Percentiles rank a stretch among this genome's conserved stretches.
Evolutionary conservation across 495 filamentous ascomycete species (phyloP).

Genomic region (Tricharina praecox): DNA sequence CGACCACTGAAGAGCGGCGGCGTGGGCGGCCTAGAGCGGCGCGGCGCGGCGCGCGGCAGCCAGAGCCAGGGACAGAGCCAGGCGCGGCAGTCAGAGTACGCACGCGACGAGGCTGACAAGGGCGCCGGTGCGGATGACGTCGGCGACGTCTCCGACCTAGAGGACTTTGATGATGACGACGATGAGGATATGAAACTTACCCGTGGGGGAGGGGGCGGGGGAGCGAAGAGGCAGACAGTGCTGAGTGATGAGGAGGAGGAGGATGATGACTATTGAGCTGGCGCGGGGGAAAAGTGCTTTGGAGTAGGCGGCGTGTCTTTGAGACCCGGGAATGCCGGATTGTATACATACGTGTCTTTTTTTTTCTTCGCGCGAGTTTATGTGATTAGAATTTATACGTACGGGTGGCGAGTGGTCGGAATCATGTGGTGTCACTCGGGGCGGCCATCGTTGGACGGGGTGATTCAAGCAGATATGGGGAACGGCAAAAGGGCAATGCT

Average conservation of each 20-base stretch:
- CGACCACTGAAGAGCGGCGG: constrained; percentile 6
- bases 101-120: neutral
- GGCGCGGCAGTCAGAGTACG: neutral
- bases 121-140: neutral
- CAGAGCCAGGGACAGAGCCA: constrained; percentile 23
- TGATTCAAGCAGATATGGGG: no score
- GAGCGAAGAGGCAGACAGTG: constrained; percentile 26
- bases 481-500: no score
- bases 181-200: constrained; percentile 6
- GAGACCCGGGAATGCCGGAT: no score
- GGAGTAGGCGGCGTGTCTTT: no score
- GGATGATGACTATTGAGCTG: constrained; percentile 29
- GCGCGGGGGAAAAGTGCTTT: no score
- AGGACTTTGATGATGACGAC: constrained; percentile 1
- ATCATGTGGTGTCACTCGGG: no score
- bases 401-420: no score
- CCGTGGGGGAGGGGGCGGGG: constrained; percentile 14
- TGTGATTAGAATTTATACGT: no score
- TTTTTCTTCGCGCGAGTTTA: no score
- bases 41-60: constrained; percentile 15
- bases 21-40: constrained; percentile 1
- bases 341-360: no score
- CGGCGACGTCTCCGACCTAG: neutral
- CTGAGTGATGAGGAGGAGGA: constrained; percentile 38
- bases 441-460: no score